Percentiles rank a stretch among this genome's conserved stretches.
These are phyloP conservation scores for Ophiosphaerella korrae DNA, from an alignment of 2,329 filamentous ascomycete genomes.

Conservation along the genomic window DNA sequence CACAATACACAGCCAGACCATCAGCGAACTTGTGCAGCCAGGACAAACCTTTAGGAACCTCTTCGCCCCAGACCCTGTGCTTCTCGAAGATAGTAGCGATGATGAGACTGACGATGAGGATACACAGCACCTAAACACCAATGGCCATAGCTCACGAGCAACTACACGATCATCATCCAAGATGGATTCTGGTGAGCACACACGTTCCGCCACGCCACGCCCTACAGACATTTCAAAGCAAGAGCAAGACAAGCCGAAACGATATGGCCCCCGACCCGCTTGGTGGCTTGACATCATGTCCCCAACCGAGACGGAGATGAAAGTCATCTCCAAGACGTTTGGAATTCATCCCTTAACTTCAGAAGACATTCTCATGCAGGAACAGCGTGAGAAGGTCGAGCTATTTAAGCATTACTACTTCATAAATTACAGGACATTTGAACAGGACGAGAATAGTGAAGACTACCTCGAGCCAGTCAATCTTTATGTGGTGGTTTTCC, in stretches of 20 bases:
- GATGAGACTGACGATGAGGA: slow-evolving; percentile 67
- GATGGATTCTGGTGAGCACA: slow-evolving; percentile 48
- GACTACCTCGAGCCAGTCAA: slow-evolving; percentile 95
- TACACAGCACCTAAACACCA: slow-evolving; percentile 23
- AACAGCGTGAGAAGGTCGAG: slow-evolving; percentile 97
- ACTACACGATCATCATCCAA: slow-evolving; percentile 41
- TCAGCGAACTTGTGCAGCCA: slow-evolving; percentile 87
- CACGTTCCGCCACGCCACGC: slow-evolving; percentile 57
- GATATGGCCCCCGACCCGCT: slow-evolving; percentile 78
- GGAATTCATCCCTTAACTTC: slow-evolving; percentile 94
- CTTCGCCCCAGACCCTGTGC: slow-evolving; percentile 81
- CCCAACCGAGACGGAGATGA: slow-evolving; percentile 95
- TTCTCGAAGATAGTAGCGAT: slow-evolving; percentile 67
- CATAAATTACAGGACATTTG: slow-evolving; percentile 96
- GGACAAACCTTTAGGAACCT: slow-evolving; percentile 84
- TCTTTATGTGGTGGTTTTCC: slow-evolving; percentile 96
- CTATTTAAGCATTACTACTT: slow-evolving; percentile 98
- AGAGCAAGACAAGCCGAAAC: slow-evolving; percentile 44
- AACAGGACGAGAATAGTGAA: slow-evolving; percentile 87
- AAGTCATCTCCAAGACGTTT: slow-evolving; percentile 87
- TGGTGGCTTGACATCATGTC: slow-evolving; percentile 96
- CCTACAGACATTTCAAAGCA: slow-evolving; percentile 48
- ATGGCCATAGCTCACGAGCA: slow-evolving; percentile 31
- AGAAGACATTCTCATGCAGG: slow-evolving; percentile 96
- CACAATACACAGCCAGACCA: slow-evolving; percentile 94